Evolutionary conservation across 1,284 basidiomycete genomes (phyloP), one percentile per base, ranked within the genome.

Genomic region (Marasmius sp.): DNA sequence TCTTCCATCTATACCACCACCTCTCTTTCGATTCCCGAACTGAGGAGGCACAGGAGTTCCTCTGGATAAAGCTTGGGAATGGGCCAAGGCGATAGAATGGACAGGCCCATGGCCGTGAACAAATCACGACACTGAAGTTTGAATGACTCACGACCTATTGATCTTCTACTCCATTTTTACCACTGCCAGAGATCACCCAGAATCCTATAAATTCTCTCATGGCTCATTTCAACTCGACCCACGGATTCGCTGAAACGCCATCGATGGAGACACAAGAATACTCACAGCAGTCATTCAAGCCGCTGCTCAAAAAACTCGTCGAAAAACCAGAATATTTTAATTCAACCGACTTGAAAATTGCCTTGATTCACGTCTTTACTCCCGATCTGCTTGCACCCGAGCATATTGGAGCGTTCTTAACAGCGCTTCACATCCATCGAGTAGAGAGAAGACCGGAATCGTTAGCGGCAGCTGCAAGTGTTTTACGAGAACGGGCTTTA

Each of bases 341-440:
- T 22, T 74, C 91, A 0, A 80, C 85, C 8, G 92, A 95, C 73
- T 85, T 94, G 62, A 84, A 82, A 57, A 67, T 79, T 22, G 86
- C 91, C 7, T 85, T 95, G 61, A 79, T 89, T 64, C 91, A 92
- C 74, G 77, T 95, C 56, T 88, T 93, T 71, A 87, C 83, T 0
- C 85, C 88, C 2, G 82, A 86, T 60, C 76, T 79, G 48, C 79
- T 87, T 3, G 81, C 82, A 9, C 87, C 88, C 2, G 82, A 85
- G 0, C 92, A 95, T 71, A 85, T 93, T 55, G 93, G 93, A 22
- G 88, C 93, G 0, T 94, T 95, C 74, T 78, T 96, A 50, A 89
- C 92, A 0, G 93, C 93, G 5, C 77, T 93, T 58, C 92, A 94
- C 65, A 79, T 94, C 61, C 85, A 90, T 56, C 85, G 86, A 36